Evolutionary conservation across 2,329 filamentous ascomycete genomes (phyloP).

Genomic region (Lecanicillium sp.): DNA sequence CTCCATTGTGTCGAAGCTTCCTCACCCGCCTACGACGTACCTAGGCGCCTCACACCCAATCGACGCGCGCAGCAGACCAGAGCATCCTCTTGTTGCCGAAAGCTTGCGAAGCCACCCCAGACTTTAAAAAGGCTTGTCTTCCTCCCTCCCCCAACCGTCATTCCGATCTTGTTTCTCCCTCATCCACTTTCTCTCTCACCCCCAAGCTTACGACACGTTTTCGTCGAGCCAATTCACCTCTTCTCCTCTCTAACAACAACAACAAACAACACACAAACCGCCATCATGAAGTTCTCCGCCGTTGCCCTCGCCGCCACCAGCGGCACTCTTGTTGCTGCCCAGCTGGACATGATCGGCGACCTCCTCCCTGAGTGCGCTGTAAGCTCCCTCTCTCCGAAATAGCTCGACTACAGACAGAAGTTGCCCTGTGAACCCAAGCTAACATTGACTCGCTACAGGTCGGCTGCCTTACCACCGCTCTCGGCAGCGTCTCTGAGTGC

Average conservation of each 20-base stretch:
- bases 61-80: no score
- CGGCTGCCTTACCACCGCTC: slow-evolving; percentile 25
- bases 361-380: slow-evolving; percentile 32
- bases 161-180: background rate
- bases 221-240: background rate
- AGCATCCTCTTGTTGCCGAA: no score
- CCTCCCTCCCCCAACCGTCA: no score
- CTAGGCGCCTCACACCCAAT: no score
- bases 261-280: slow-evolving; percentile 3
- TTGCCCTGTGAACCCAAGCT: background rate
- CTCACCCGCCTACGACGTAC: no score
- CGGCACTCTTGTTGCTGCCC: slow-evolving; percentile 26
- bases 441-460: slow-evolving; percentile 13
- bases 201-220: background rate
- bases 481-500: slow-evolving; percentile 22
- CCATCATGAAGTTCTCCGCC: slow-evolving; percentile 33
- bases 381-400: slow-evolving; percentile 14
- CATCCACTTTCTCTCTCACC: background rate
- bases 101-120: no score
- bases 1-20: no score
- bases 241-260: background rate
- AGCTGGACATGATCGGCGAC: slow-evolving; percentile 21
- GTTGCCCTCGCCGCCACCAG: slow-evolving; percentile 23
- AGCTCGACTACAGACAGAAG: background rate
- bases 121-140: no score